These are phyloP conservation scores for Singerocomus inundabilis DNA, from an alignment of 1,284 basidiomycete genomes.

Conservation along the genomic window DNA sequence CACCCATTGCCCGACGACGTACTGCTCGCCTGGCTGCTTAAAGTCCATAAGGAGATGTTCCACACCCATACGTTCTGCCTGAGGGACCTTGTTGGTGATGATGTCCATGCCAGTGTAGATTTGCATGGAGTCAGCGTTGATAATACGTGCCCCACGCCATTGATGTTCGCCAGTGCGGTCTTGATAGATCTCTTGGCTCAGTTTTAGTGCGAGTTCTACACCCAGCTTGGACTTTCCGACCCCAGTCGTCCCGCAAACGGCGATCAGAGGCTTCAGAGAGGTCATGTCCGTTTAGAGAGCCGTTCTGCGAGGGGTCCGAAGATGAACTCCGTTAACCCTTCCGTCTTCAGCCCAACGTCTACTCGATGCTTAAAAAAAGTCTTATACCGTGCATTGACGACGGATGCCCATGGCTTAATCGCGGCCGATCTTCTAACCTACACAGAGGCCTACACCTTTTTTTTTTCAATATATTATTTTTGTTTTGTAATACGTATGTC, in stretches of 20 bases:
- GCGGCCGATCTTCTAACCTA: too few relatives aligned
- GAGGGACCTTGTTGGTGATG: constrained; percentile 92
- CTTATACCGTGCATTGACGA: too few relatives aligned
- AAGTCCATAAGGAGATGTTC: constrained; percentile 90
- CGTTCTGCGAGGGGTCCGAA: too few relatives aligned
- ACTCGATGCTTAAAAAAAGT: too few relatives aligned
- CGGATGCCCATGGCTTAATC: too few relatives aligned
- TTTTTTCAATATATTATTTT: constrained; percentile 5
- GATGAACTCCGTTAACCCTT: too few relatives aligned
- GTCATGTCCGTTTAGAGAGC: constrained; percentile 19
- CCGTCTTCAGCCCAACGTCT: too few relatives aligned
- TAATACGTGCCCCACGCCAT: constrained; percentile 69
- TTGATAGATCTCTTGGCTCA: constrained; percentile 34
- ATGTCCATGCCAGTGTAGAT: constrained; percentile 92
- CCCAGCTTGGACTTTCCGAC: constrained; percentile 96
- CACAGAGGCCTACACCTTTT: too few relatives aligned
- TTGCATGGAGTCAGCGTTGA: constrained; percentile 99
- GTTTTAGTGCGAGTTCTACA: constrained; percentile 77
- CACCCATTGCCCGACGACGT: constrained; percentile 86
- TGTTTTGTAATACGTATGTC: not conserved
- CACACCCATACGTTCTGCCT: constrained; percentile 75
- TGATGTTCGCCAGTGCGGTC: constrained; percentile 28
- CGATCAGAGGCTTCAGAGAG: constrained; percentile 58
- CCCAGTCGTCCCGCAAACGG: constrained; percentile 93
- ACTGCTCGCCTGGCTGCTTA: constrained; percentile 82